Evolutionary conservation across 768 basidiomycete genomes (phyloP), one percentile per base, ranked within the genome.

Genomic region (Rossbeevera mucosa): DNA sequence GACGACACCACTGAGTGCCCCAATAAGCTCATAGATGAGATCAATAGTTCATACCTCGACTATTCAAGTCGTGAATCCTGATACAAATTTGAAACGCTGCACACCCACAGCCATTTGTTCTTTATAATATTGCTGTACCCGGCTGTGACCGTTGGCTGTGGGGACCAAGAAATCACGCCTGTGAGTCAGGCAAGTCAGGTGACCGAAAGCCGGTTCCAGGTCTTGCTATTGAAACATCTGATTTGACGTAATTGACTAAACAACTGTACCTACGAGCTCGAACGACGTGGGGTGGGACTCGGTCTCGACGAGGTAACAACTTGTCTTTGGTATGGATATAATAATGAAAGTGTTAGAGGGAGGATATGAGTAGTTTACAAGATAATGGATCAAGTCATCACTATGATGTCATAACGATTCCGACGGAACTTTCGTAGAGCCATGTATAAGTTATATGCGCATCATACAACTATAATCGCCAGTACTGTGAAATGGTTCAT

Each of bases 111-210:
- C 47, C 25, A 18, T 9, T 28, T 9, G 48, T 29, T 13, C 13
- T 30, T 21, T 16, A 22, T 28, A 7, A 21, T n/a, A n/a, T 8
- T 54, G 59, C 62, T 63, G 54, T 62, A 62, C 56, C 7, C 5
- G 7, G 56, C 62, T 59, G 57, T 64, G 16, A n/a, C 12, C 52
- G 59, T 52, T 62, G 56, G n/a, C n/a, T 59, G 44, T n/a, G 16
- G 31, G 43, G 16, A n/a, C 16, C 30, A 6, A 33, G 47, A 5
- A 4, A 48, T 49, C 53, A n/a, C n/a, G n/a, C n/a, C 61, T 55
- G 62, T 64, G 56, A 25, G 43, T 8, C 13, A 8, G 42, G 41
- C 42, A 3, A 25, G 12, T n/a, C 20, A 6, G 13, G 16, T 14
- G 18, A 38, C 21, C 18, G 24, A 31, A 31, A 18, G 18, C 29